phyloP scores from a whole-genome alignment of 1,139 yeast species.

The Blastobotrys aristatus region DNA sequence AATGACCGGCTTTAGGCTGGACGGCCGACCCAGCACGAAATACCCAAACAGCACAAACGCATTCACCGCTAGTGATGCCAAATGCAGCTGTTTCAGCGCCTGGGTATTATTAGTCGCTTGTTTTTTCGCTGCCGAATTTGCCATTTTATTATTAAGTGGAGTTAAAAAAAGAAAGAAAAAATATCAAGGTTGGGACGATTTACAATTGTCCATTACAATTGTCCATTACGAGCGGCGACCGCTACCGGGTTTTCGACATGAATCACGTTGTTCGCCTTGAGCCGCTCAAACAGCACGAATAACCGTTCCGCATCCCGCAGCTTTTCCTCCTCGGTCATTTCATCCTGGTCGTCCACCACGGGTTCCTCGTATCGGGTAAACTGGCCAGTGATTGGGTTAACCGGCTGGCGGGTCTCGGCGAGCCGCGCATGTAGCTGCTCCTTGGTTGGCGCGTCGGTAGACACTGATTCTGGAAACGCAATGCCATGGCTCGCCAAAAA shows the following conservation, averaged over 20 bases:
- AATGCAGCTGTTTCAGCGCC: constrained; percentile 53
- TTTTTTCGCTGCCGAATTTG: constrained; percentile 63
- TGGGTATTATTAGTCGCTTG: constrained; percentile 55
- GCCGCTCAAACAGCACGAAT: constrained; percentile 46
- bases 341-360: constrained; percentile 8
- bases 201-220: constrained; percentile 1
- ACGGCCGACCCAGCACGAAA: constrained; percentile 51
- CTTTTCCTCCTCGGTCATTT: constrained; percentile 48
- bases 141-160: constrained; percentile 38
- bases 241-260: constrained; percentile 40
- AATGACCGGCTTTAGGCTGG: constrained; percentile 46
- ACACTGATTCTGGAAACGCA: constrained; percentile 18
- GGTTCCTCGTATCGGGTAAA: constrained; percentile 10
- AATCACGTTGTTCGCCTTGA: constrained; percentile 42
- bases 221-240: constrained; percentile 21
- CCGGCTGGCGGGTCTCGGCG: constrained; percentile 2
- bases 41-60: constrained; percentile 39
- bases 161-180: neutral
- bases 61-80: constrained; percentile 44
- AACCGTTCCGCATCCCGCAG: constrained; percentile 50
- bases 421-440: neutral
- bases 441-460: constrained; percentile 8
- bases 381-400: constrained; percentile 34
- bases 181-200: neutral
- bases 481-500: constrained; percentile 27